Evolutionary conservation across 108 stramenopile species (phyloP).

Genomic region (Fragilariopsis cylindrus): DNA sequence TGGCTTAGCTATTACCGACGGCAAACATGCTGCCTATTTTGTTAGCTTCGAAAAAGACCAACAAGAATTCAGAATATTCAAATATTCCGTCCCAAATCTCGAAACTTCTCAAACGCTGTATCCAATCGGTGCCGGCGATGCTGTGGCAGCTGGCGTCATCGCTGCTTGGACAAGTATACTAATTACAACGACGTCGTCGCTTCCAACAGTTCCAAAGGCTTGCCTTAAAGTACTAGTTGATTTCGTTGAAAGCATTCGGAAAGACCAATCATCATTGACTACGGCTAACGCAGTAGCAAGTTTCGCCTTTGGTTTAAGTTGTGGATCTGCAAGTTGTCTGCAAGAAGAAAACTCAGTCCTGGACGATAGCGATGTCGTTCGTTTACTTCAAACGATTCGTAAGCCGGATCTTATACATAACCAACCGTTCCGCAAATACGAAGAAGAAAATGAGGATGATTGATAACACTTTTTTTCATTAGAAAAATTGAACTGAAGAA

Average conservation of each 20-base stretch:
- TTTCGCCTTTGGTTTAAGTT: slow-evolving; percentile 78
- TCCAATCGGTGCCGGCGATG: slow-evolving; percentile 89
- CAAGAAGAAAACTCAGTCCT: slow-evolving; percentile 83
- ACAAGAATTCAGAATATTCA: slow-evolving; percentile 35
- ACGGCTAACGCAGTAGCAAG: slow-evolving; percentile 24
- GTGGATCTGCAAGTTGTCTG: slow-evolving; percentile 80
- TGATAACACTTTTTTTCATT: not conserved
- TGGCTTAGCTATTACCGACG: slow-evolving; percentile 72
- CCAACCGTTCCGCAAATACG: not conserved
- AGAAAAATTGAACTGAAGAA: not conserved
- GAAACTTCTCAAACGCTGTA: slow-evolving; percentile 41
- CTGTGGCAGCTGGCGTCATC: slow-evolving; percentile 80
- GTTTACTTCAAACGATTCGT: slow-evolving; percentile 46
- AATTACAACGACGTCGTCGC: not conserved
- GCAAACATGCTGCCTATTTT: slow-evolving; percentile 67
- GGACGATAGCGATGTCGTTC: slow-evolving; percentile 50
- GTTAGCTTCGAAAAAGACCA: slow-evolving; percentile 18
- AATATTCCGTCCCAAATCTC: slow-evolving; percentile 41
- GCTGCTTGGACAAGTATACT: slow-evolving; percentile 70
- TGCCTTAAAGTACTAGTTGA: slow-evolving; percentile 5
- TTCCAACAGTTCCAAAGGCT: not conserved
- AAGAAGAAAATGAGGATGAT: not conserved
- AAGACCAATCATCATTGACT: slow-evolving; percentile 3
- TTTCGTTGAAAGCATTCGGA: not conserved
- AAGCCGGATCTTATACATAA: slow-evolving; percentile 23